Conservation (phyloP, 805 yeast genomes). For the Teunomyces tritomae region DNA sequence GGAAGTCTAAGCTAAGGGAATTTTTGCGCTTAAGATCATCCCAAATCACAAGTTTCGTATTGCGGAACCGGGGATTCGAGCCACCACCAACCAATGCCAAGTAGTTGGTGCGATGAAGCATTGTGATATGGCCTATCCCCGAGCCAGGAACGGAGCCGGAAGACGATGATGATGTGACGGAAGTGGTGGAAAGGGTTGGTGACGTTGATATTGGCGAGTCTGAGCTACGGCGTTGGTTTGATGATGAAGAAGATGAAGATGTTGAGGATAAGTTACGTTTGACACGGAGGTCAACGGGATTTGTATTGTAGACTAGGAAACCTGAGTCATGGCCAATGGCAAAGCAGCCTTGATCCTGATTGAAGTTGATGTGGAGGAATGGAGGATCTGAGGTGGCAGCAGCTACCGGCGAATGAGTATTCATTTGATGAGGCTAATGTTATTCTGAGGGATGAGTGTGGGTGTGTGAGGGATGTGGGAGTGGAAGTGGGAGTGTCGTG, state of each 20-base stretch:
- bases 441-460: background rate
- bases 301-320: conserved; percentile 79
- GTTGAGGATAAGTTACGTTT: conserved; percentile 33
- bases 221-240: background rate
- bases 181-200: background rate
- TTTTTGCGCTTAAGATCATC: conserved; percentile 81
- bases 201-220: background rate
- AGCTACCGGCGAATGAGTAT: conserved; percentile 15
- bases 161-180: background rate
- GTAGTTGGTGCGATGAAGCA: conserved; percentile 90
- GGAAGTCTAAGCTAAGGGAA: conserved; percentile 71
- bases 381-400: conserved; percentile 21
- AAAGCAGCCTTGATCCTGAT: conserved; percentile 89
- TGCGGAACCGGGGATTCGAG: conserved; percentile 69
- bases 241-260: background rate
- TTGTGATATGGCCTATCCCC: conserved; percentile 74
- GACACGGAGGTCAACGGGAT: conserved; percentile 79
- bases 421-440: conserved; percentile 10
- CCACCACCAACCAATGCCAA: conserved; percentile 92
- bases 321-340: conserved; percentile 80
- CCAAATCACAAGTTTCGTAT: conserved; percentile 83
- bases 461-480: background rate
- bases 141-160: conserved; percentile 19
- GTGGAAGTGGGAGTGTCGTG: too few species aligned
- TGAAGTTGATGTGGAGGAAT: conserved; percentile 64